A percentile compares a stretch with the other conserved stretches of the same genome.
Evolutionary conservation across 1,284 basidiomycete genomes (phyloP).

Genomic region (Puccinia horiana): DNA sequence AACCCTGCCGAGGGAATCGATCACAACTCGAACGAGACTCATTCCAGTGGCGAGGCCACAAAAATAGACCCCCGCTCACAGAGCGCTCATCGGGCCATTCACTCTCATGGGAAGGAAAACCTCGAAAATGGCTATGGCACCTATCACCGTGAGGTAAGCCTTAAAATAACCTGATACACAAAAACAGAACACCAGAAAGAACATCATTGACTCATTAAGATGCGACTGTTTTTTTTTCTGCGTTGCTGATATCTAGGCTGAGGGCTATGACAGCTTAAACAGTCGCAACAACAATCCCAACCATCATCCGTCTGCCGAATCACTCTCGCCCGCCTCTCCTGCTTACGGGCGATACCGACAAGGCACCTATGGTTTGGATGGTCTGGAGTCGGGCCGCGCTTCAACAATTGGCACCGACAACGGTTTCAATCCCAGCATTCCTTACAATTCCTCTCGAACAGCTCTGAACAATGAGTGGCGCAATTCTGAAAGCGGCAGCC

Average conservation of each 20-base stretch:
- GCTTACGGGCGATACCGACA: constrained; percentile 54
- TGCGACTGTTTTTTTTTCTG: not conserved
- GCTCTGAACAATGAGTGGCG: constrained; percentile 58
- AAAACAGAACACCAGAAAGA: not conserved
- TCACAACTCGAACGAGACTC: constrained; percentile 50
- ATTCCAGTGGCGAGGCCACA: constrained; percentile 50
- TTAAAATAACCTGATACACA: not conserved
- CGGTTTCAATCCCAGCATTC: constrained; percentile 51
- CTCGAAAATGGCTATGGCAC: constrained; percentile 10
- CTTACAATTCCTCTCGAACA: constrained; percentile 55
- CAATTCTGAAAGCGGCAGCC: constrained; percentile 54
- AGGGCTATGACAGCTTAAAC: not conserved
- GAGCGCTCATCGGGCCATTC: constrained; percentile 32
- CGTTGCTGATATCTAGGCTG: not conserved
- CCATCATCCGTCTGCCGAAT: constrained; percentile 2
- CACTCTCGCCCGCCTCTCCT: constrained; percentile 19
- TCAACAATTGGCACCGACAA: constrained; percentile 57
- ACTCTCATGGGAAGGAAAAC: constrained; percentile 5
- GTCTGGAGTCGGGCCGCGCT: constrained; percentile 56
- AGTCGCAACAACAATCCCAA: not conserved
- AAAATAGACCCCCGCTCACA: constrained; percentile 50
- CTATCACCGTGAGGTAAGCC: constrained; percentile 25
- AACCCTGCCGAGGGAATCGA: constrained; percentile 40
- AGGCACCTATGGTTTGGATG: constrained; percentile 55
- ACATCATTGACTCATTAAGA: not conserved